phyloP scores from a whole-genome alignment of 148 eudicot genomes.

The Spergularia marina region DNA sequence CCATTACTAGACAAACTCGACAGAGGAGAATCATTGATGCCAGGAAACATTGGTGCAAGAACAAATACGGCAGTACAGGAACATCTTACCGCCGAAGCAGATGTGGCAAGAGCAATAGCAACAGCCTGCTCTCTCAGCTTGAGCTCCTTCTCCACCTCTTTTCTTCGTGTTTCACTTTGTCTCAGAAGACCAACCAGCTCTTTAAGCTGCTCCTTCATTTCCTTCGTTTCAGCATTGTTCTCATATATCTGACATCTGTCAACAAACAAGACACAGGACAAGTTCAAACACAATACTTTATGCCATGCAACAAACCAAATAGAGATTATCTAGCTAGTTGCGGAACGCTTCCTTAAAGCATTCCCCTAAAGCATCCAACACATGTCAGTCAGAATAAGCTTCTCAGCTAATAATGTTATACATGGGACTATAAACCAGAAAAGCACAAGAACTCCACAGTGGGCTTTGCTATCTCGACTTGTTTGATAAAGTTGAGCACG shows the following conservation, averaged over 20 bases:
- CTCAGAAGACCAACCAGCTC: constrained; percentile 80
- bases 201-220: constrained; percentile 91
- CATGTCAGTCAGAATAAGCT: background rate
- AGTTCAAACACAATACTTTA: constrained; percentile 12
- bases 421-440: no score
- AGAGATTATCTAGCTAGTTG: background rate
- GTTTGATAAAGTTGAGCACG: no score
- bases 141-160: constrained; percentile 91
- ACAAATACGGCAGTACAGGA: constrained; percentile 3
- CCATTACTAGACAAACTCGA: no score
- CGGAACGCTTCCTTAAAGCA: background rate
- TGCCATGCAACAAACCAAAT: background rate
- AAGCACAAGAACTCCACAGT: no score
- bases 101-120: constrained; percentile 60
- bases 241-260: constrained; percentile 85
- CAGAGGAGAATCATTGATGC: background rate
- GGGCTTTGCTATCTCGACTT: no score
- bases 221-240: constrained; percentile 73
- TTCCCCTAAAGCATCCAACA: background rate
- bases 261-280: constrained; percentile 3
- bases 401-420: no score
- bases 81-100: constrained; percentile 65
- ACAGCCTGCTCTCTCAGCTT: constrained; percentile 80
- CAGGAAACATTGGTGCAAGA: background rate
- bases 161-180: constrained; percentile 90